Evolutionary conservation across 495 filamentous ascomycete genomes (phyloP).

Genomic region (Viridothelium virens): DNA sequence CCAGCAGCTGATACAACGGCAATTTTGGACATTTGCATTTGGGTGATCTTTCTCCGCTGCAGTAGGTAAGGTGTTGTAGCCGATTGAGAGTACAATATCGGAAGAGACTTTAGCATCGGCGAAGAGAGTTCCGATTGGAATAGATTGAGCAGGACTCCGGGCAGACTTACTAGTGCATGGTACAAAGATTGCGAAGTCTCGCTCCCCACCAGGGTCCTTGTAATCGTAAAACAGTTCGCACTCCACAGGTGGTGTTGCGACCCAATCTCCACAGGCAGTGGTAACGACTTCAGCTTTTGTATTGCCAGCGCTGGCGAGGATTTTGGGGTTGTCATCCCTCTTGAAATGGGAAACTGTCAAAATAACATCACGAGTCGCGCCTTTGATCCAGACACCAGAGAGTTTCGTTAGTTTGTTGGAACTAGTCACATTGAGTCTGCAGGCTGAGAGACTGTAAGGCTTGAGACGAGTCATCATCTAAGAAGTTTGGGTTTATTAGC

Average conservation of each 20-base stretch:
- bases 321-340: not conserved
- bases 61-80: not conserved
- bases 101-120: not conserved
- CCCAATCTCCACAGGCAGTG: not conserved
- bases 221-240: slow-evolving; percentile 5
- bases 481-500: not conserved
- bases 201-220: not conserved
- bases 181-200: slow-evolving; percentile 7
- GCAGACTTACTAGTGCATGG: not conserved
- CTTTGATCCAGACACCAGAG: not conserved
- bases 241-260: not conserved
- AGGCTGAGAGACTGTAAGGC: slow-evolving; percentile 1
- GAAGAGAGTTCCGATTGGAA: not conserved
- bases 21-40: not conserved
- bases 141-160: not conserved
- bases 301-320: not conserved
- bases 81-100: not conserved
- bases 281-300: not conserved
- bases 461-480: slow-evolving; percentile 3
- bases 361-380: not conserved
- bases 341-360: slow-evolving; percentile 1
- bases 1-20: not conserved
- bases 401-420: not conserved
- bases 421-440: not conserved
- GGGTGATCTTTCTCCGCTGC: not conserved